phyloP scores from a whole-genome alignment of 768 basidiomycete species.

The Candolleomyces eurysporus region DNA sequence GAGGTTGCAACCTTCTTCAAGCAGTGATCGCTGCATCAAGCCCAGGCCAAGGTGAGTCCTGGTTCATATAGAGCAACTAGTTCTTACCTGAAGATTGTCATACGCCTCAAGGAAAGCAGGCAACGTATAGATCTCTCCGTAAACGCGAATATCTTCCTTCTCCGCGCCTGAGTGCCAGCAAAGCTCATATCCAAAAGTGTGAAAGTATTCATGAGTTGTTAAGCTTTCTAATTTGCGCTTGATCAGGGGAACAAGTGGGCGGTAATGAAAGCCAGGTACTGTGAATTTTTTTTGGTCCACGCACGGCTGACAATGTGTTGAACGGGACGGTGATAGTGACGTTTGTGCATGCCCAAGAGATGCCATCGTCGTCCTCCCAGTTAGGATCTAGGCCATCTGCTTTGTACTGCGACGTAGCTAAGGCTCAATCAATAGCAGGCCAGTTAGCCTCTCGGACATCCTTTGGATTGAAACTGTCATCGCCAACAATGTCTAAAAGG shows the following conservation, averaged over 20 bases:
- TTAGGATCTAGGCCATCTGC: not conserved
- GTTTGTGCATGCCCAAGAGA: not conserved
- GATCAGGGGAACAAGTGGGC: conserved; percentile 3
- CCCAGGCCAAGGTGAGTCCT: conserved; percentile 12
- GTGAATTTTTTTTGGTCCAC: not conserved
- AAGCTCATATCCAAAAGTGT: conserved; percentile 22
- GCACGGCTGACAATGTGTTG: not conserved
- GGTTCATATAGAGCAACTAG: not conserved
- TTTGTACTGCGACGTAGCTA: not conserved
- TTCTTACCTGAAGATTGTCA: conserved; percentile 8
- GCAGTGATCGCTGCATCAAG: conserved; percentile 1
- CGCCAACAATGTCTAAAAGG: not conserved
- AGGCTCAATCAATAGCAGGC: not conserved
- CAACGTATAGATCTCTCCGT: conserved; percentile 19
- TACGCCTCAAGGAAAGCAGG: conserved; percentile 16
- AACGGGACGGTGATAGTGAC: not conserved
- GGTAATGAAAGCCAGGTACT: not conserved
- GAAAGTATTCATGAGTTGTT: conserved; percentile 12
- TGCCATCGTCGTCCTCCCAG: not conserved
- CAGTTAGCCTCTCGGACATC: not conserved
- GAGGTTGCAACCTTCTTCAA: conserved; percentile 15
- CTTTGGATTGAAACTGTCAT: not conserved
- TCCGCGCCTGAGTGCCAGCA: conserved; percentile 20
- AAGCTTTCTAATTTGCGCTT: not conserved
- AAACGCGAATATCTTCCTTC: conserved; percentile 12